Base-by-base conservation (phyloP, 2,329 filamentous ascomycete genomes). In the Ophiocordyceps camponoti-rufipedis region DNA sequence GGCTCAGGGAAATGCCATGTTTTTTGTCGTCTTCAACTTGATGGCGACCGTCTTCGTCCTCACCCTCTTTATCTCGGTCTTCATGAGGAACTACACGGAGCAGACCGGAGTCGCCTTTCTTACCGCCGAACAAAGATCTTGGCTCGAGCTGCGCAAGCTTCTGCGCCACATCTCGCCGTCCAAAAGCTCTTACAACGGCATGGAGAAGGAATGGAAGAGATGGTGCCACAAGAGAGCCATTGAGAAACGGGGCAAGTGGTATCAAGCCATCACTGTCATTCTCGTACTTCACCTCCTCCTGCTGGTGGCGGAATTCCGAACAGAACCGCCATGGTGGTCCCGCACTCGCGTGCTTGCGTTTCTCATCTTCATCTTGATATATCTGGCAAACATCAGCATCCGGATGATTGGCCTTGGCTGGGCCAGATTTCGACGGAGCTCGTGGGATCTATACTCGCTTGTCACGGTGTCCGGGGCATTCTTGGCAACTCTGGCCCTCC, bases 51-150 rank as follows among this genome's bases (percentile, higher is more conserved):
- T 98, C 51, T 98, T 98, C 64, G 83, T 98, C 49, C 72, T 98
- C 57, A 98, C 91, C 1, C 69, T 98, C 57, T 98, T 98, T 62
- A 93, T 98, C 43, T 96, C 91, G 47, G 91, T 98, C 49, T 98
- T 98, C 62, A 98, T 98, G 91, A 85, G 91, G 49, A 98, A 95
- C 61, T 98, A 98, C 63, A 98, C 91, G 0, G 91, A 98, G 63
- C 88, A 96, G 63, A 98, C 91, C 0, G 91, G 91, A 1, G 91
- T 98, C 41, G 91, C 91, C 2, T 98, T 89, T 59, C 68, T 98
- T 54, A 98, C 91, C 1, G 82, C 88, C 0, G 91, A 98, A 55
- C 91, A 98, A 60, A 80, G 91, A 53, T 94, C 89, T 0, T 98
- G 91, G 91, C 74, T 98, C 13, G 91, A 98, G 61, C 64, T 98